A percentile compares a stretch with the other conserved stretches of the same genome.
Conservation (phyloP, 192 early-diverging fungal genomes). For the Geranomyces michiganensis region DNA sequence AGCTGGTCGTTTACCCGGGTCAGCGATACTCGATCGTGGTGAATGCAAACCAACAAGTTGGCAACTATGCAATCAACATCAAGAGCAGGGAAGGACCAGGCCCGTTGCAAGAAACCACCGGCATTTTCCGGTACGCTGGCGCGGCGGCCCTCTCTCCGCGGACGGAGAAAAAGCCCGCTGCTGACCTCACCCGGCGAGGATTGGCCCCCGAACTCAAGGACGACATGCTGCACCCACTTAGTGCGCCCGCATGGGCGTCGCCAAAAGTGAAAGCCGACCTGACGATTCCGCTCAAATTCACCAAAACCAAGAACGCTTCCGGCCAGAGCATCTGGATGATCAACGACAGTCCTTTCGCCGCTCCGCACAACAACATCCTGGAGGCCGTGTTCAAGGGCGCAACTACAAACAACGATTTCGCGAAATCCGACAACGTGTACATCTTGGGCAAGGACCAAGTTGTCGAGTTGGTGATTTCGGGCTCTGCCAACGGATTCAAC, state of each 20-base stretch:
- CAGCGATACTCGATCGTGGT: conserved; percentile 84
- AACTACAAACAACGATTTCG: conserved; percentile 51
- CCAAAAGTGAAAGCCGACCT: conserved; percentile 10
- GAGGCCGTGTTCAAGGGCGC: conserved; percentile 61
- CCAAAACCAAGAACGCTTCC: conserved; percentile 48
- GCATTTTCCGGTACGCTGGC: conserved; percentile 8
- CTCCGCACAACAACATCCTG: conserved; percentile 65
- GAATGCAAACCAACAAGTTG: conserved; percentile 52
- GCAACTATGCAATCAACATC: background rate
- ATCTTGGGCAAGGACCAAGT: conserved; percentile 56
- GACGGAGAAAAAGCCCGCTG: background rate
- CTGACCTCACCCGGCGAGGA: background rate
- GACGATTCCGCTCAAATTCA: conserved; percentile 5
- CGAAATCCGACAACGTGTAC: conserved; percentile 64
- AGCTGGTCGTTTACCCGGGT: conserved; percentile 68
- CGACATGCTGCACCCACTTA: conserved; percentile 5
- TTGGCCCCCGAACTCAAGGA: conserved; percentile 5
- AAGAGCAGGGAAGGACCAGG: background rate
- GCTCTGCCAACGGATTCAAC: conserved; percentile 63
- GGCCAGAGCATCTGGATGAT: conserved; percentile 80
- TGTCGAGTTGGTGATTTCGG: conserved; percentile 73
- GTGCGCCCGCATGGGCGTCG: no score
- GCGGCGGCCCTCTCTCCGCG: background rate
- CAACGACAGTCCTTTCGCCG: conserved; percentile 66
- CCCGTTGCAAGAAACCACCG: background rate